These are phyloP conservation scores for Teratosphaeria gauchensis DNA, from an alignment of 2,329 filamentous ascomycete genomes.

Conservation along the genomic window DNA sequence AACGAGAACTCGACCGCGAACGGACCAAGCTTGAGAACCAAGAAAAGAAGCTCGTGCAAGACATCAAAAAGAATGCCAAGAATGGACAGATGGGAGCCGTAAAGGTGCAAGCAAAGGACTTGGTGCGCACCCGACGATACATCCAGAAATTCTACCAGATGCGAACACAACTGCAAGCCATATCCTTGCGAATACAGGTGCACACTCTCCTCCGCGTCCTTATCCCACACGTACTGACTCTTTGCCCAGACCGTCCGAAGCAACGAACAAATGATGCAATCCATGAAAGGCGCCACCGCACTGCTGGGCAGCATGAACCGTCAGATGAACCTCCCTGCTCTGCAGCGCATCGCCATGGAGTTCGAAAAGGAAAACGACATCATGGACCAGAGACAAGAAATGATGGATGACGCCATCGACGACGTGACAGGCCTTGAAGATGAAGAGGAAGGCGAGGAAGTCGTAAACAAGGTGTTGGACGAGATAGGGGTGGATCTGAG, in stretches of 20 bases:
- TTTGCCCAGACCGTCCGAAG: slow-evolving; percentile 75
- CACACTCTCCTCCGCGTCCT: slow-evolving; percentile 5
- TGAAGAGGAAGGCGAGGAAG: slow-evolving; percentile 93
- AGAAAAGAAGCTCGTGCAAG: slow-evolving; percentile 89
- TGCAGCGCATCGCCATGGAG: slow-evolving; percentile 97
- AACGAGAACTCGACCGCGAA: slow-evolving; percentile 90
- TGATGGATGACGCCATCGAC: slow-evolving; percentile 99
- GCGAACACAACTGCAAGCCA: slow-evolving; percentile 93
- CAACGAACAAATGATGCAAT: slow-evolving; percentile 99
- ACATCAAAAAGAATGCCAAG: slow-evolving; percentile 98
- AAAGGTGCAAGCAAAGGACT: slow-evolving; percentile 95
- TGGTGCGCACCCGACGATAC: slow-evolving; percentile 88
- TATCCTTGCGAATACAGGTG: slow-evolving; percentile 89
- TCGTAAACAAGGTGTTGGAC: slow-evolving; percentile 91
- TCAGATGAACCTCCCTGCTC: slow-evolving; percentile 89
- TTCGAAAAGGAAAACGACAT: slow-evolving; percentile 98
- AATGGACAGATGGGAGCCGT: slow-evolving; percentile 97
- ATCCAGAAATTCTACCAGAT: slow-evolving; percentile 98
- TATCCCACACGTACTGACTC: not conserved
- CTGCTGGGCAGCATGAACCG: slow-evolving; percentile 94
- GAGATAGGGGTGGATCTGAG: slow-evolving; percentile 93
- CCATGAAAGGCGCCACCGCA: slow-evolving; percentile 94
- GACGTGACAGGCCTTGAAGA: slow-evolving; percentile 86
- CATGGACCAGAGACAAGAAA: slow-evolving; percentile 97
- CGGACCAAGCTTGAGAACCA: slow-evolving; percentile 94